Percentiles rank a stretch among this genome's conserved stretches.
Evolutionary conservation across 768 basidiomycete species (phyloP).

Genomic region (Tephrocybe sp.): DNA sequence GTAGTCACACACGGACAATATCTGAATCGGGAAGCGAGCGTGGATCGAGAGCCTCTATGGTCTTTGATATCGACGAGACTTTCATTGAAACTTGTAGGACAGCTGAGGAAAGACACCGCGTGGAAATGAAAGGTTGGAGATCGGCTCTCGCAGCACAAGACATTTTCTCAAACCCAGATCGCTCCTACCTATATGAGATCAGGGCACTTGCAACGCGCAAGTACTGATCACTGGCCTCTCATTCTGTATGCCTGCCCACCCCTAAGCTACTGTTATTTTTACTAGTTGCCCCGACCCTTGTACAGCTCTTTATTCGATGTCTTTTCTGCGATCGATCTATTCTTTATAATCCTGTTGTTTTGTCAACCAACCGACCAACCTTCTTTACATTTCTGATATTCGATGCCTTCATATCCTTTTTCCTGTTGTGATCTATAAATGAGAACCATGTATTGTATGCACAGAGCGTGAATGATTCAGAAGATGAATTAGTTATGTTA

Average conservation of each 20-base stretch:
- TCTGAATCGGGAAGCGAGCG: conserved; percentile 81
- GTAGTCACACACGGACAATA: conserved; percentile 61
- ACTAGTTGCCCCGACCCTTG: conserved; percentile 15
- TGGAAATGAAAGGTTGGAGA: conserved; percentile 85
- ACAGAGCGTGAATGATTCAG: not conserved
- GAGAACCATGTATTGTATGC: conserved; percentile 18
- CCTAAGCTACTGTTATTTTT: conserved; percentile 14
- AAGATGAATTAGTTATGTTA: not conserved
- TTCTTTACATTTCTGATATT: conserved; percentile 19
- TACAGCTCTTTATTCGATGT: conserved; percentile 24
- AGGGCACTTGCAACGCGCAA: conserved; percentile 84
- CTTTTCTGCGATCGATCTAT: conserved; percentile 22
- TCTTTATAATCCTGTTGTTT: conserved; percentile 28
- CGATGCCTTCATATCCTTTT: conserved; percentile 7
- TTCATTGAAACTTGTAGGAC: conserved; percentile 70
- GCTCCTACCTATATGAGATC: conserved; percentile 76
- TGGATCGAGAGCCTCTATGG: conserved; percentile 77
- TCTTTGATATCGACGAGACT: conserved; percentile 74
- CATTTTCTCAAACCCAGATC: conserved; percentile 48
- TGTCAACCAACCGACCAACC: conserved; percentile 16
- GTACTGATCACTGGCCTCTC: conserved; percentile 48
- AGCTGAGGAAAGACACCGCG: conserved; percentile 81
- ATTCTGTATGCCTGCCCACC: conserved; percentile 11
- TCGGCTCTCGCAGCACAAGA: conserved; percentile 35
- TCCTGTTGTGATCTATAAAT: conserved; percentile 9